Evolutionary conservation across 768 basidiomycete genomes (phyloP).

Genomic region (Pholiota microspora): DNA sequence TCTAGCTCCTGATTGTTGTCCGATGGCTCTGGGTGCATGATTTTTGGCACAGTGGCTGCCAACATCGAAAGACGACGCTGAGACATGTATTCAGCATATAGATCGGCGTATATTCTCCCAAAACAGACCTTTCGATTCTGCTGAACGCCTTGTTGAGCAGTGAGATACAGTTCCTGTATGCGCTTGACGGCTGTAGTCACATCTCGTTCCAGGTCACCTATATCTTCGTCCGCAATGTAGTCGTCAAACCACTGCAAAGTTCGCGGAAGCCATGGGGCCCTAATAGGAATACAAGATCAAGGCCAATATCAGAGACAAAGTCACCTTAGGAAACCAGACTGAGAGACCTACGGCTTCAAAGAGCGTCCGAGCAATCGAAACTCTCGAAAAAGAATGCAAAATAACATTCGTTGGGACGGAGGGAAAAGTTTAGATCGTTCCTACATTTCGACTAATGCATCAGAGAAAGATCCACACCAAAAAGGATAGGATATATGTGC

Average conservation of each 20-base stretch:
- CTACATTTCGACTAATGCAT: slow-evolving; percentile 29
- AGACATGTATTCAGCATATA: not conserved
- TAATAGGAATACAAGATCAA: slow-evolving; percentile 16
- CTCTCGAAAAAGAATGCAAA: slow-evolving; percentile 61
- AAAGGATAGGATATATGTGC: slow-evolving; percentile 6
- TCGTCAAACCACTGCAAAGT: slow-evolving; percentile 43
- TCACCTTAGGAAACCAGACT: no score
- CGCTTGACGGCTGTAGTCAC: slow-evolving; percentile 37
- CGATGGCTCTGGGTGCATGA: slow-evolving; percentile 1
- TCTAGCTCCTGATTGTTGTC: slow-evolving; percentile 23
- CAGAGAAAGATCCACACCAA: no score
- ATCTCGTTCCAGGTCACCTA: slow-evolving; percentile 42
- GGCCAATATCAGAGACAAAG: no score
- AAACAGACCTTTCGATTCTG: slow-evolving; percentile 39
- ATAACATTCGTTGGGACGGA: slow-evolving; percentile 55
- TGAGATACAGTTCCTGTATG: slow-evolving; percentile 47
- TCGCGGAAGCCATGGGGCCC: slow-evolving; percentile 46
- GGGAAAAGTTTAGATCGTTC: slow-evolving; percentile 52
- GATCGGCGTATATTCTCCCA: not conserved
- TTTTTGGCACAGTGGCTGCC: slow-evolving; percentile 11
- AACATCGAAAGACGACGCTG: slow-evolving; percentile 21
- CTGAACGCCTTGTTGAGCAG: slow-evolving; percentile 46
- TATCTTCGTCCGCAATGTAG: slow-evolving; percentile 33
- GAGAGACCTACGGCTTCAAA: slow-evolving; percentile 51
- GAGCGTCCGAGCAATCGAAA: slow-evolving; percentile 63